Conservation (phyloP, 208 protist genomes). For the Trypanosoma rangeli region DNA sequence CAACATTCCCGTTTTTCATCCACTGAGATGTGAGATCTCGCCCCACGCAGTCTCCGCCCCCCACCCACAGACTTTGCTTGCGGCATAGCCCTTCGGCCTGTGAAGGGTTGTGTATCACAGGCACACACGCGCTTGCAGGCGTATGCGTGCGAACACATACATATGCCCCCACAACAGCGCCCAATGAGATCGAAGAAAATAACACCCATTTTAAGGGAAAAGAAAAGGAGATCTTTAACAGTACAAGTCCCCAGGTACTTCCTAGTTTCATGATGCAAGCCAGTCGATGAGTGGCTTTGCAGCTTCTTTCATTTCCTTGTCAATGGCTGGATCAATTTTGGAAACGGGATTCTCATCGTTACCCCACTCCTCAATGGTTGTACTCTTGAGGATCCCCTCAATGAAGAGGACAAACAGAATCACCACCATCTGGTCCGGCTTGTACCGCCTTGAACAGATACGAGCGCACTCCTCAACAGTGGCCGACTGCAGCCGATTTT, state of each 20-base stretch:
- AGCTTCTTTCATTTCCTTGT: conserved; percentile 48
- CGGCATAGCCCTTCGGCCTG: not conserved
- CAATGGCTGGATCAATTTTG: conserved; percentile 31
- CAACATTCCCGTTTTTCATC: not conserved
- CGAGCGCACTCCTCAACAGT: conserved; percentile 60
- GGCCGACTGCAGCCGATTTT: conserved; percentile 53
- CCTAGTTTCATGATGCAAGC: conserved; percentile 28
- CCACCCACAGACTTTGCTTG: not conserved
- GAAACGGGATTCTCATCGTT: conserved; percentile 15
- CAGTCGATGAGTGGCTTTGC: conserved; percentile 53
- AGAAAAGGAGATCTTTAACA: too few relatives aligned
- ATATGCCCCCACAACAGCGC: not conserved
- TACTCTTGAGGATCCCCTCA: conserved; percentile 61
- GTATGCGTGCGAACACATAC: not conserved
- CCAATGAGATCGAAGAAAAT: not conserved
- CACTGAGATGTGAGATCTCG: not conserved
- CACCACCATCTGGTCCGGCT: conserved; percentile 53
- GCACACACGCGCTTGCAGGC: too few relatives aligned
- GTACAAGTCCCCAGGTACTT: not conserved
- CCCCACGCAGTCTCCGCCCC: too few relatives aligned
- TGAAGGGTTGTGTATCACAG: not conserved
- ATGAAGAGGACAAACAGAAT: conserved; percentile 79
- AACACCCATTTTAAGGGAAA: conserved; percentile 10
- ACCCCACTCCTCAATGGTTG: conserved; percentile 56
- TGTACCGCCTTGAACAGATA: conserved; percentile 39